Conservation (phyloP, 2,329 filamentous ascomycete genomes). For the Ceratocystis lukuohia region DNA sequence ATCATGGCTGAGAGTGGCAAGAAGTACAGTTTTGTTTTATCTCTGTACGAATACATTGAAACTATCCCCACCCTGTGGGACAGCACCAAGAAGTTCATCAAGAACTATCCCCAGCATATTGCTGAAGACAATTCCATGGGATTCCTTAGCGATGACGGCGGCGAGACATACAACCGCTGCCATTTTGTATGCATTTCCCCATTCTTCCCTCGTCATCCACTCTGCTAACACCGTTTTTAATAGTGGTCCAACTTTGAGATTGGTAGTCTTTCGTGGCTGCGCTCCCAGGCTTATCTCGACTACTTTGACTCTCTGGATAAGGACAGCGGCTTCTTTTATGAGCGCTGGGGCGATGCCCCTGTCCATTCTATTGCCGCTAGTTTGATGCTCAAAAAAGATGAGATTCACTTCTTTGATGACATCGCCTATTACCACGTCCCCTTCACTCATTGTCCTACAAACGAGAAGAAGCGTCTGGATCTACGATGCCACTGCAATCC, state of each 20-base stretch:
- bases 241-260: slow-evolving; percentile 99
- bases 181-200: slow-evolving; percentile 60
- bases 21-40: slow-evolving; percentile 95
- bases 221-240: slow-evolving; percentile 26
- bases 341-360: slow-evolving; percentile 94
- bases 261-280: slow-evolving; percentile 84
- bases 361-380: slow-evolving; percentile 94
- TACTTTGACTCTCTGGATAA: slow-evolving; percentile 80
- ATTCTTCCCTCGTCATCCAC: background rate
- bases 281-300: slow-evolving; percentile 76
- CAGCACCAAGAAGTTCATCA: slow-evolving; percentile 86
- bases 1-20: slow-evolving; percentile 93
- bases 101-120: slow-evolving; percentile 79
- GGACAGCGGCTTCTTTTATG: slow-evolving; percentile 96
- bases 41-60: slow-evolving; percentile 90
- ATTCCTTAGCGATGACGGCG: slow-evolving; percentile 83
- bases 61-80: slow-evolving; percentile 96
- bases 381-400: slow-evolving; percentile 76
- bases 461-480: slow-evolving; percentile 68
- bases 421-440: slow-evolving; percentile 97
- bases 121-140: slow-evolving; percentile 71
- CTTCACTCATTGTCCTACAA: slow-evolving; percentile 93
- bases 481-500: slow-evolving; percentile 92
- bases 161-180: slow-evolving; percentile 89
- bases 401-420: slow-evolving; percentile 98